Conservation (phyloP, 2,329 filamentous ascomycete genomes). For the Fusarium stilboides region DNA sequence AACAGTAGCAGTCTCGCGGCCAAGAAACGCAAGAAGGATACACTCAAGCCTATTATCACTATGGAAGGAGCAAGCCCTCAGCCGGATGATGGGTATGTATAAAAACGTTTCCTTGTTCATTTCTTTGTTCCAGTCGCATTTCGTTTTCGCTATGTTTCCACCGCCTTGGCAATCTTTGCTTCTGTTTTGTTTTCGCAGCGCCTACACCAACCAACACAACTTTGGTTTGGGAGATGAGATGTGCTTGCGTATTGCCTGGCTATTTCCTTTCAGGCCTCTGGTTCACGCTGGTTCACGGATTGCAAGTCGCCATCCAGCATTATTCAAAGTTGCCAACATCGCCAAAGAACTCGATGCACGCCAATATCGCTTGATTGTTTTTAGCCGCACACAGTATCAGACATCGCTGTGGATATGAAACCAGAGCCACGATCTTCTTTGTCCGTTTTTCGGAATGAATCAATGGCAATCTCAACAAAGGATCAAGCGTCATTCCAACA, state of each 20-base stretch:
- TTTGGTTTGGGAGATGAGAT: slow-evolving; percentile 5
- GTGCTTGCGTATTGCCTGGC: not conserved
- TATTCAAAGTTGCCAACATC: slow-evolving; percentile 10
- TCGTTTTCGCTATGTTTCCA: not conserved
- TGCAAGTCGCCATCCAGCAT: slow-evolving; percentile 6
- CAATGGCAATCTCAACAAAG: slow-evolving; percentile 27
- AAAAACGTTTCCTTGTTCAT: slow-evolving; percentile 5
- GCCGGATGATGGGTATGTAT: slow-evolving; percentile 56
- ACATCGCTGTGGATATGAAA: slow-evolving; percentile 1
- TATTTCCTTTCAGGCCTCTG: slow-evolving; percentile 5
- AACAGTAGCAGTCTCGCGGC: slow-evolving; percentile 50
- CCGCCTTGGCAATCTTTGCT: slow-evolving; percentile 1
- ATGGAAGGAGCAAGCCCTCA: slow-evolving; percentile 66
- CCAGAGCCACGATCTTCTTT: slow-evolving; percentile 12
- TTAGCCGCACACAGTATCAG: slow-evolving; percentile 9
- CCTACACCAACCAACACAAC: not conserved
- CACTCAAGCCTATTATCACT: slow-evolving; percentile 81
- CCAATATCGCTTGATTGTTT: slow-evolving; percentile 12
- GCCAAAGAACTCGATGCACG: slow-evolving; percentile 14
- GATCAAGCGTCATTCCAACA: slow-evolving; percentile 28
- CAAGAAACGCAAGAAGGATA: slow-evolving; percentile 83
- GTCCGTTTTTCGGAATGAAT: not conserved
- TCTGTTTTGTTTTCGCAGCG: slow-evolving; percentile 6
- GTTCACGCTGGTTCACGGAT: slow-evolving; percentile 3
- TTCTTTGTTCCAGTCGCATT: slow-evolving; percentile 12